These are phyloP conservation scores for Calonectria ilicicola DNA, from an alignment of 2,329 filamentous ascomycete genomes.

Conservation along the genomic window DNA sequence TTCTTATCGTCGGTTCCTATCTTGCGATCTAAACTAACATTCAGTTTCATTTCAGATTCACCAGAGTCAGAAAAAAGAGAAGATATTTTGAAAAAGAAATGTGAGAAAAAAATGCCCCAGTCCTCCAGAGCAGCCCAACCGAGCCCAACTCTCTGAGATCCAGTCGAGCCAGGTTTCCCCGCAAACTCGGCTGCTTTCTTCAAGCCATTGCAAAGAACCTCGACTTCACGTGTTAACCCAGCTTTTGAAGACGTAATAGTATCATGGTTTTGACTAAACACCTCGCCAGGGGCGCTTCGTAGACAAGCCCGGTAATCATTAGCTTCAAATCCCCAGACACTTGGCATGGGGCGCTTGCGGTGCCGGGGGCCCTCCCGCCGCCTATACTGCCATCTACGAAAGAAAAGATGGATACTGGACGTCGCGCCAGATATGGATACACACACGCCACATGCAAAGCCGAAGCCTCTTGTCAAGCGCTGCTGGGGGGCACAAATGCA, in stretches of 20 bases:
- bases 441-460: conserved; percentile 17
- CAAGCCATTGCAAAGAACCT: conserved; percentile 27
- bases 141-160: conserved; percentile 24
- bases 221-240: conserved; percentile 34
- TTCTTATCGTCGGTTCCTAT: background rate
- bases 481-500: background rate
- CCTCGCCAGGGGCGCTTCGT: conserved; percentile 27
- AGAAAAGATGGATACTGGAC: conserved; percentile 5
- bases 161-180: conserved; percentile 43
- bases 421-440: conserved; percentile 18
- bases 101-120: background rate
- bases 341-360: conserved; percentile 31
- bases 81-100: too few relatives aligned
- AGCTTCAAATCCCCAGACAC: conserved; percentile 38
- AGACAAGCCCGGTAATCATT: conserved; percentile 27
- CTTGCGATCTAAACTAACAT: background rate
- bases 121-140: conserved; percentile 10
- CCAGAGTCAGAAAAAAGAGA: background rate
- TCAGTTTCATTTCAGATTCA: background rate
- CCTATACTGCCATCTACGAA: conserved; percentile 20
- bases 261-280: conserved; percentile 40
- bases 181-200: conserved; percentile 34
- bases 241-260: conserved; percentile 43
- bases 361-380: conserved; percentile 35
- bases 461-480: conserved; percentile 1